phyloP scores from a whole-genome alignment of 2,329 filamentous ascomycete species.

The Diaporthe ilicicola region DNA sequence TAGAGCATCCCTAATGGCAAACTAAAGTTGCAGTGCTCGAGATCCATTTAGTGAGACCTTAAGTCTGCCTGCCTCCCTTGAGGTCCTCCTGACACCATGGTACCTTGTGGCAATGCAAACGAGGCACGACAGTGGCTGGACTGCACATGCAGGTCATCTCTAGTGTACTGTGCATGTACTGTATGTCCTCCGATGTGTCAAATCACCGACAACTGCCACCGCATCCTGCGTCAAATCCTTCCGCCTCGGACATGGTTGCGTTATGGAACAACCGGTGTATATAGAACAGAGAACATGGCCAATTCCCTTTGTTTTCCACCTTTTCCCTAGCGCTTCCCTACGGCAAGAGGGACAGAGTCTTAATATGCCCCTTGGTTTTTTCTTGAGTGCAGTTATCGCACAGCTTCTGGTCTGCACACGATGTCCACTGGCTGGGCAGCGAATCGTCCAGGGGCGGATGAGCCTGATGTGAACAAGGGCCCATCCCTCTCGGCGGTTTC shows the following conservation, averaged over 20 bases:
- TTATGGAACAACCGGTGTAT: background rate
- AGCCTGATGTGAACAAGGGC: background rate
- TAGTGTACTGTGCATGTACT: background rate
- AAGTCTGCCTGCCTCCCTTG: background rate
- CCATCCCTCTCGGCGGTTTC: background rate
- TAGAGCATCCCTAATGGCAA: no score
- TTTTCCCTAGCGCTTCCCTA: no score
- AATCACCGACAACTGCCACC: background rate
- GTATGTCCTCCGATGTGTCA: background rate
- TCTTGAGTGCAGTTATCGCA: background rate
- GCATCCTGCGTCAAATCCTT: background rate
- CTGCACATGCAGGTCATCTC: background rate
- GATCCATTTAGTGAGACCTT: no score
- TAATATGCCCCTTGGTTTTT: no score
- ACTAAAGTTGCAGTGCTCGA: no score
- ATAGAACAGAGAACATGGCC: background rate
- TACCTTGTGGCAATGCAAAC: background rate
- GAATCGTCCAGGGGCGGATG: background rate
- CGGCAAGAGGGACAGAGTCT: background rate
- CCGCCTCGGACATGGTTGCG: background rate
- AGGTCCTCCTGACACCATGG: background rate
- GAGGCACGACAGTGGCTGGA: background rate
- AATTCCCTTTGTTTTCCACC: background rate
- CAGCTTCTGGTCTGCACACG: background rate
- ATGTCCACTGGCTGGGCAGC: background rate